Evolutionary conservation across 1,139 yeast genomes (phyloP), one percentile per base, ranked within the genome.

Genomic region (Pneumocystis wakefieldiae): DNA sequence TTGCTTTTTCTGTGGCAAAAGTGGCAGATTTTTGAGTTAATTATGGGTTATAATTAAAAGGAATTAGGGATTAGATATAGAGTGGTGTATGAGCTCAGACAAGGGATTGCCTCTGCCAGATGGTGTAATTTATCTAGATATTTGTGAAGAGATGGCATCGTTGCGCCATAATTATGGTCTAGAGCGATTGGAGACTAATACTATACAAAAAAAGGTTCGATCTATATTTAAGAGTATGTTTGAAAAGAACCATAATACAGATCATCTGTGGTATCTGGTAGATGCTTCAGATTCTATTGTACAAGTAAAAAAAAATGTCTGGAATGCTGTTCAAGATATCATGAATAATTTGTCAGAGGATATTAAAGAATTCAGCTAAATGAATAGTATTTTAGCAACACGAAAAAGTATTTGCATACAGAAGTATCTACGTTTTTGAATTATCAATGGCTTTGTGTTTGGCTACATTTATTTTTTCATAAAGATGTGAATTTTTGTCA

Each of bases 1-100:
- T 90, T 17, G 96, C 97, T 3, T 94, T 91, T 71, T 85, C 96
- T 0, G 78, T 87, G 3, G 96, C 97, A n/a, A 91, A 92, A 72
- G 67, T 38, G 6, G 7, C 10, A 10, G 4, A 15, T 1, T 6
- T 28, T 19, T 41, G 19, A 2, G 7, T 12, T 10, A 35, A 19
- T 17, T 17, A 19, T 14, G 4, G 2, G 4, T 35, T 35, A 6
- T 1, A 37, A n/a, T 14, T 37, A 19, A 28, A 39, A 3, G 64
- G 24, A 62, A 62, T 3, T 66, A 66, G 35, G 84, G 85, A 0
- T 75, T 85, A 70, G 81, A 81, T 67, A 71, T 79, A 48, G 77
- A 82, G 10, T 94, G 98, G 98, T 84, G 96, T 68, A 76, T 80
- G 57, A 76, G 77, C 29, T 92, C 96, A 0, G 98, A 94, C 70